Evolutionary conservation across 805 yeast species (phyloP), one percentile per base, ranked within the genome.

Genomic region (Kuraishia piskuri): DNA sequence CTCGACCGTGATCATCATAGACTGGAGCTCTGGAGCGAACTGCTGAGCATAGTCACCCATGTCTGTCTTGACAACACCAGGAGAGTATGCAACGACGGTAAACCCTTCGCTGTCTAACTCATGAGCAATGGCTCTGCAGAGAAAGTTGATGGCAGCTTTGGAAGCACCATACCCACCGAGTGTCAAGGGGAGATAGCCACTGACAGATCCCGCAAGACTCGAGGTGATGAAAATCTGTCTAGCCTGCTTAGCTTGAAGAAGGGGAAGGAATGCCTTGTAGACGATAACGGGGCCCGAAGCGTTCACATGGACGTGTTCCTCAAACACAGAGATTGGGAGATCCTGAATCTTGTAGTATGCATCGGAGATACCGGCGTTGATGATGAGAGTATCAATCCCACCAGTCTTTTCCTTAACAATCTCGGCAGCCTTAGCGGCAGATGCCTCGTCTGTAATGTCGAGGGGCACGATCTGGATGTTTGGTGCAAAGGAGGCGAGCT

Each of bases 121-220:
- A 51, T 56, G 49, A 24, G 66, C 58, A 36, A 71, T 52, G 25
- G 57, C 57, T 48, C 59, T 65, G 24, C 61, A 59, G 12, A 63
- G 20, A 53, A 58, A 58, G 59, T 70, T 71, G 21, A 70, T 50
- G 1, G 71, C 72, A 2, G 72, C 69, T 55, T 74, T 73, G 6
- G 76, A 71, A 6, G 63, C 61, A 17, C 68, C 69, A 54, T 72
- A 72, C 9, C 68, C 61, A 50, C 54, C 48, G 8, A 53, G 44
- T 6, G 57, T 53, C 10, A 57, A 14, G 4, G 68, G 64, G 6
- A 67, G 55, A 37, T 54, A 59, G 3, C 53, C 58, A 7, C 60
- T 61, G 44, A 63, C 57, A 4, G 71, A 66, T 1, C 67, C 73
- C 26, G 62, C 59, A 3, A 57, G 37, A 47, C 67, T 61, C 1